Base-by-base conservation (phyloP, 2,329 filamentous ascomycete genomes). In the Trichoderma harzianum region DNA sequence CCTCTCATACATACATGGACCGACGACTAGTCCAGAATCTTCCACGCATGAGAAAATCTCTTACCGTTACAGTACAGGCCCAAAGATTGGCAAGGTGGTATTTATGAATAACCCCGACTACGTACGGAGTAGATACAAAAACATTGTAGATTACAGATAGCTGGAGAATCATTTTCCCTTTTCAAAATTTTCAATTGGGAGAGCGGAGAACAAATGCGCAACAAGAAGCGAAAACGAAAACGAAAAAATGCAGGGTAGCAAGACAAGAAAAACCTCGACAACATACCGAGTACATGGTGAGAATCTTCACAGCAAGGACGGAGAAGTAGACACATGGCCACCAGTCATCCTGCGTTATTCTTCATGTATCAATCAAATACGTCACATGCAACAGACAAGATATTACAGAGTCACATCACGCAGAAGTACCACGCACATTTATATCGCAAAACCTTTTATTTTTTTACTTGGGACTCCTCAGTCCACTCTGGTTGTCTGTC, bases 381-480 rank as follows among this genome's bases (percentile, higher is more conserved):
- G 26, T 26, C 55, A 58, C 28, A 32, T 6, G 14, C 11, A 30
- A 30, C 28, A n/a, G 16, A 30, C 8, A 10, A 32, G 28, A 11
- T n/a, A 51, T 51, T 6, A 5, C 18, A n/a, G 18, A 21, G n/a
- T 47, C 10, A 32, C 28, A 60, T 34, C 57, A 60, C 57, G 16
- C 3, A 43, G 57, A 14, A n/a, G 28, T 24, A 60, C 57, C 11
- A 18, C 2, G 18, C 18, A 32, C 5, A 32, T 1, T 43, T 43
- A 39, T 43, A 66, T 70, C 60, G 71, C 64, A 72, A 72, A 68
- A 72, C 43, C 36, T 71, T 69, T 64, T 79, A 81, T 82, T 82
- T 83, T 69, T 69, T 81, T 78, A 72, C 72, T 80, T 77, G 76
- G 78, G 80, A 82, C 78, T 82, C 80, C 81, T 83, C 80, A 82